Base-by-base conservation (phyloP, 345 rosid species). In the Populus tremula region DNA sequence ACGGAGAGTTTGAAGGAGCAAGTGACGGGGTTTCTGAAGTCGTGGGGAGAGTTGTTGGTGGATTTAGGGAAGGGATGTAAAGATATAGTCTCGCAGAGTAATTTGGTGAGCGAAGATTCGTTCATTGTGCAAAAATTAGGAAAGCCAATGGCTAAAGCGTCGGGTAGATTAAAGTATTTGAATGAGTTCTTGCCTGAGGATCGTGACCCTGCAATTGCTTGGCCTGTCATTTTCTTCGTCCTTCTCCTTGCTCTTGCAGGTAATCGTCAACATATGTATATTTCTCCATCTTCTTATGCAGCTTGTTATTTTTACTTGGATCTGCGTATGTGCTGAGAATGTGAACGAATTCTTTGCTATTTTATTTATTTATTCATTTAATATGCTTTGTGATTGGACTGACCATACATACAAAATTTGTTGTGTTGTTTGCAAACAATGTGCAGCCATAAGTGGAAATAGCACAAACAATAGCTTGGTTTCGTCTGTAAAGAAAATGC, bases 101-200 rank as follows among this genome's bases (percentile, higher is more conserved):
- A 25, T 49, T 78, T 95, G 12, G 82, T 86, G 1, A 89, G 83
- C 0, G 89, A 95, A 65, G 94, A 95, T 84, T 91, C 99, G 1
- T 89, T 91, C 73, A 76, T 95, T 11, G 89, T 87, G 53, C 90
- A 85, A 73, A 95, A 92, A 85, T 85, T 95, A 23, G 84, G 94
- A 1, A 86, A 87, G 79, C 96, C 98, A 8, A 83, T 86, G 70
- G 90, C 90, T 29, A 87, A 88, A 76, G 87, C 88, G 36, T 88
- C 89, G 3, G 85, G 86, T 39, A 88, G 89, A 71, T 84, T 95
- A 73, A 86, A 85, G 71, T 93, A 92, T 63, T 89, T 95, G 83
- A 95, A 95, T 27, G 97, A 95, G 76, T 92, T 81, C 61, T 90
- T 95, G 86, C 98, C 99, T 11, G 99, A 95, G 90, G 99, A 95